These are phyloP conservation scores for Lasiodiplodia hormozganensis DNA, from an alignment of 2,329 filamentous ascomycete species.

Conservation along the genomic window DNA sequence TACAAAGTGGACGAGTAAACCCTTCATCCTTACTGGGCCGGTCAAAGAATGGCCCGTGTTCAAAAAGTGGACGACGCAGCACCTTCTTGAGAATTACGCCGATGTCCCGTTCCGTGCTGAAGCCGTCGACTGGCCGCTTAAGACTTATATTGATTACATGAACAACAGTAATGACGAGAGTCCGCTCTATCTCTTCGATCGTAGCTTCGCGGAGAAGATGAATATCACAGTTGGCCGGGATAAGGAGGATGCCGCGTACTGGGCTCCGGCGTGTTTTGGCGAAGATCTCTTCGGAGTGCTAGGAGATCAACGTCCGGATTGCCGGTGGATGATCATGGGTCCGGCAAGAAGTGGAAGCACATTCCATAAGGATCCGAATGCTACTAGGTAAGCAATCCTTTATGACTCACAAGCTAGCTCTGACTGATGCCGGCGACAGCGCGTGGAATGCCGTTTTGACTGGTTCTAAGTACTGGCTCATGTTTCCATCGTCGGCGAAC, in stretches of 20 bases:
- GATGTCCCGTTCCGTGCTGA: conserved; percentile 82
- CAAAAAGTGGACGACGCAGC: conserved; percentile 74
- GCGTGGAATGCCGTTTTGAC: conserved; percentile 95
- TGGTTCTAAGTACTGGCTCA: conserved; percentile 97
- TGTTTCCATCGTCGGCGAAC: conserved; percentile 79
- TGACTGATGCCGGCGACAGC: conserved; percentile 59
- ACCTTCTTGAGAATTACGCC: conserved; percentile 68
- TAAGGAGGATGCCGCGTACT: conserved; percentile 65
- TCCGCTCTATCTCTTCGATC: conserved; percentile 91
- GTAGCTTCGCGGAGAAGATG: conserved; percentile 88
- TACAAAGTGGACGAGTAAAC: conserved; percentile 75
- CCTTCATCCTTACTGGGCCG: conserved; percentile 85
- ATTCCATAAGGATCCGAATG: conserved; percentile 85
- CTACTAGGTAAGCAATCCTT: conserved; percentile 48
- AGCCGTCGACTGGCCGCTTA: conserved; percentile 88
- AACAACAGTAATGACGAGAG: conserved; percentile 80
- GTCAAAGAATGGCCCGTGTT: conserved; percentile 84
- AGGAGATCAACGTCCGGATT: conserved; percentile 78
- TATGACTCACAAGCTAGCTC: neutral
- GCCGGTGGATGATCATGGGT: conserved; percentile 91
- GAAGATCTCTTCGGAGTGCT: conserved; percentile 85
- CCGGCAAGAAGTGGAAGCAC: conserved; percentile 88
- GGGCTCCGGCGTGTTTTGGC: conserved; percentile 83
- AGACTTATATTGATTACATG: conserved; percentile 86
- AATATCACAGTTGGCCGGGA: conserved; percentile 66